These are phyloP conservation scores for Axilococcus clingmanii DNA, from an alignment of 139 green algal species.

Conservation along the genomic window DNA sequence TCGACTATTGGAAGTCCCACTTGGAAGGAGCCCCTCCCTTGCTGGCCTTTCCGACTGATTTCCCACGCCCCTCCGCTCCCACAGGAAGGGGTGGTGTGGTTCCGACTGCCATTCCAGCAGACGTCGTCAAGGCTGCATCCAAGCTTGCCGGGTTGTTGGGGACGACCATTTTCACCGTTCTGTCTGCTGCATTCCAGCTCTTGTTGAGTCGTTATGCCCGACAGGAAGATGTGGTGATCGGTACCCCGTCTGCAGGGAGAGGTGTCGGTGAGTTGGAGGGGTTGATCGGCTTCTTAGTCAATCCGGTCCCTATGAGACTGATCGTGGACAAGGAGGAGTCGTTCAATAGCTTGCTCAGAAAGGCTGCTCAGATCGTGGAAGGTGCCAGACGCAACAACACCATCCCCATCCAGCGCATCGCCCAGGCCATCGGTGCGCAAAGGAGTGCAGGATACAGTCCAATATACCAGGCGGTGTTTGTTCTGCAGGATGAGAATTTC, in stretches of 20 bases:
- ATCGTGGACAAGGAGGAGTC: neutral
- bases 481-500: constrained; percentile 2
- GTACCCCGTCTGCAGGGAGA: constrained; percentile 2
- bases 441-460: constrained; percentile 5
- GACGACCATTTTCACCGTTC: neutral
- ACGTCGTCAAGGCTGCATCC: neutral
- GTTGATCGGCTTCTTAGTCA: constrained; percentile 10
- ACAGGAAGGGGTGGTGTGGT: neutral
- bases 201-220: neutral
- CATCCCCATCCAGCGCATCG: constrained; percentile 7
- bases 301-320: neutral
- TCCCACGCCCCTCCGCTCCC: constrained; percentile 2
- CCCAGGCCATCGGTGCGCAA: neutral
- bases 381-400: neutral
- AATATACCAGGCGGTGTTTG: constrained; percentile 8
- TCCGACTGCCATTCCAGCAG: constrained; percentile 1
- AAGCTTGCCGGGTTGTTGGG: neutral
- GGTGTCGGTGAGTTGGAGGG: neutral
- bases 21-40: neutral
- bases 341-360: constrained; percentile 2
- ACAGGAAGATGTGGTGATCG: neutral
- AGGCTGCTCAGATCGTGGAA: neutral
- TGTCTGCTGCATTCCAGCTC: constrained; percentile 7
- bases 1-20: constrained; percentile 7
- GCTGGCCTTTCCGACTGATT: constrained; percentile 4